Conservation (phyloP, 1,284 basidiomycete genomes). For the Naganishia sp. region DNA sequence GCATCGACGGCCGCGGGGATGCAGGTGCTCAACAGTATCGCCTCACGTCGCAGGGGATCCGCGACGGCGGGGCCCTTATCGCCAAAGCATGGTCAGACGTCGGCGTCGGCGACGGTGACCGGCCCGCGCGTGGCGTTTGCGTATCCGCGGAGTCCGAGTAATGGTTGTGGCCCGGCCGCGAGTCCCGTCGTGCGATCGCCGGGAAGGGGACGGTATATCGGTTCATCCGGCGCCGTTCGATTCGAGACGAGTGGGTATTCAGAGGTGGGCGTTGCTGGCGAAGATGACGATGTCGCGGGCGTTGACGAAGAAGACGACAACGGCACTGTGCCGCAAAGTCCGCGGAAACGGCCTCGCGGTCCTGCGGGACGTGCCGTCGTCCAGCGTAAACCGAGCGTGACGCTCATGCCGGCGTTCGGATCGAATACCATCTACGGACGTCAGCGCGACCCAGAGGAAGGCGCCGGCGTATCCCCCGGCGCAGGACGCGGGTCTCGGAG, state of each 20-base stretch:
- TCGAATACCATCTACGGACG: conserved; percentile 26
- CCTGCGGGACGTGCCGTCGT: neutral
- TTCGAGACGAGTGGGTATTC: conserved; percentile 24
- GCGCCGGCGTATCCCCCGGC: neutral
- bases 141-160: conserved; percentile 13
- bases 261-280: conserved; percentile 4
- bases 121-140: conserved; percentile 20
- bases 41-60: conserved; percentile 12
- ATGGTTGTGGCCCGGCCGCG: neutral
- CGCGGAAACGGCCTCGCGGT: conserved; percentile 2
- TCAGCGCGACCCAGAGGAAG: neutral
- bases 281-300: neutral
- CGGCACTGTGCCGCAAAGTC: neutral
- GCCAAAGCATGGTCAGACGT: neutral
- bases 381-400: neutral
- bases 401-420: conserved; percentile 18
- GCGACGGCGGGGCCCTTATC: neutral
- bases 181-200: conserved; percentile 7
- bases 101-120: neutral
- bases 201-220: conserved; percentile 17
- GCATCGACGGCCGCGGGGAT: conserved; percentile 17
- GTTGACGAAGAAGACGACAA: neutral
- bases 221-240: conserved; percentile 6
- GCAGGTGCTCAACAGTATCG: conserved; percentile 19
- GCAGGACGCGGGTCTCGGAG: neutral